These are phyloP conservation scores for Hypoxylon sp. DNA, from an alignment of 2,329 filamentous ascomycete genomes.

Conservation along the genomic window DNA sequence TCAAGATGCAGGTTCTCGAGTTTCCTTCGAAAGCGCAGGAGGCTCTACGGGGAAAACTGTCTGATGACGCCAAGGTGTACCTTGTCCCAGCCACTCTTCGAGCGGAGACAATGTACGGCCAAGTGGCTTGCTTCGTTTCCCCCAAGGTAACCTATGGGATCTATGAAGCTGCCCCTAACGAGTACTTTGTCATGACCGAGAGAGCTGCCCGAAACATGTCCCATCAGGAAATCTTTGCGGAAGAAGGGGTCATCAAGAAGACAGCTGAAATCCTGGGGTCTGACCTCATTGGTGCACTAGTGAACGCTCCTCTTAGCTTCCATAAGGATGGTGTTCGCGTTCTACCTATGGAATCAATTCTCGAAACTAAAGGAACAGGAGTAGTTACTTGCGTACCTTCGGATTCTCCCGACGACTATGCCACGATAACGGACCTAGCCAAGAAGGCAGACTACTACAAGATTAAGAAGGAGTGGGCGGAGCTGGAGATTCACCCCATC, in stretches of 20 bases:
- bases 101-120: constrained; percentile 99
- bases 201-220: constrained; percentile 95
- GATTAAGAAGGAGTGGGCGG: constrained; percentile 96
- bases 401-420: constrained; percentile 95
- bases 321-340: constrained; percentile 88
- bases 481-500: constrained; percentile 88
- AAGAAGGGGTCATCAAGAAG: constrained; percentile 70
- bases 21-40: constrained; percentile 84
- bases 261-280: constrained; percentile 80
- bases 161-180: constrained; percentile 69
- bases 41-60: constrained; percentile 80
- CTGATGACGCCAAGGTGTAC: constrained; percentile 82
- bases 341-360: constrained; percentile 92
- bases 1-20: constrained; percentile 91
- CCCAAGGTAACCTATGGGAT: constrained; percentile 91
- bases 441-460: constrained; percentile 98
- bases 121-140: constrained; percentile 94
- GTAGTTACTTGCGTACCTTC: constrained; percentile 96
- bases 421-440: constrained; percentile 84
- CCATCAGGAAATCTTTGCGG: constrained; percentile 85
- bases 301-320: constrained; percentile 88
- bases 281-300: constrained; percentile 86
- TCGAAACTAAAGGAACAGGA: constrained; percentile 88
- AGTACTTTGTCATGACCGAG: constrained; percentile 87
- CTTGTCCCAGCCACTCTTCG: constrained; percentile 92